Evolutionary conservation across 2,329 filamentous ascomycete species (phyloP), one percentile per base, ranked within the genome.

Genomic region (Claviceps paspali): DNA sequence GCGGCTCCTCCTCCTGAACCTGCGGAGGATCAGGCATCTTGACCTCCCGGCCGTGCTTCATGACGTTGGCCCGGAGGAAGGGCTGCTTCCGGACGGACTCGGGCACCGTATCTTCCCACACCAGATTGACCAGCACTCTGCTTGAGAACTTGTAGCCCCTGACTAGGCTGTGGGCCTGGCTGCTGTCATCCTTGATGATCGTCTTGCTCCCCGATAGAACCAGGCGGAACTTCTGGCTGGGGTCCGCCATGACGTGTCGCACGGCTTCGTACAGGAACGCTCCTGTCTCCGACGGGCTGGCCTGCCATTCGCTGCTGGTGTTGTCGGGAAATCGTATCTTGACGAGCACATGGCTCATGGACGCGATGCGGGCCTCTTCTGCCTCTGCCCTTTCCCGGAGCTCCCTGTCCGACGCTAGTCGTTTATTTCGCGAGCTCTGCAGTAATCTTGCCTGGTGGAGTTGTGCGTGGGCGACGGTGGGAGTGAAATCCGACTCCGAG

Each of bases 261-360:
- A 94, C 82, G 45, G 81, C 84, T 11, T 66, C 63, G 58, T 96
- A 85, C 2, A 98, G 63, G 35, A 73, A 70, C 3, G 69, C 65
- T 1, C 79, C 81, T 0, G 82, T 85, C 37, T 87, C 79, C 1
- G 64, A 55, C 15, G 75, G 73, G 2, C 67, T 69, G 46, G 92
- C 76, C n/a, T 67, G 70, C 60, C 79, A 79, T 36, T 85, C 74
- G 23, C 86, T 74, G 37, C 79, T 76, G 40, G 77, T 82, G 47
- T 87, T 82, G 53, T 96, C 87, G 0, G 88, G 88, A 48, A 95
- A 87, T 19, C 87, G 80, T 34, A 95, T 72, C 45, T 82, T 85
- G 44, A 96, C 68, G 21, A 75, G 69, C 23, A 93, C 72, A 23
- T 73, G 72, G 35, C 71, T 74, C 42, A 87, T 68, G 5, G 71